Base-by-base conservation (phyloP, 148 eudicot genomes). In the Simmondsia chinensis region DNA sequence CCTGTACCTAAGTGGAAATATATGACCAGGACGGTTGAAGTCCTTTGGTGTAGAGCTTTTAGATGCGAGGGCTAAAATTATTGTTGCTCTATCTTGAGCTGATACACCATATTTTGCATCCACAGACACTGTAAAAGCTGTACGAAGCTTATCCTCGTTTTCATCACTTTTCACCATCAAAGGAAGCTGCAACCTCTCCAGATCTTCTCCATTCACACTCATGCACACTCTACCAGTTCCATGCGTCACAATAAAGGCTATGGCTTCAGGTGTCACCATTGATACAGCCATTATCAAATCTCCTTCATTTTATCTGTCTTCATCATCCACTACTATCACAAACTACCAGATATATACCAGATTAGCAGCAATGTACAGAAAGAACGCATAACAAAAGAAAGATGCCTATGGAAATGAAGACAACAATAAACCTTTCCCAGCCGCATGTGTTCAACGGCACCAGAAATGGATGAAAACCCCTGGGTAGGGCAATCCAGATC, bases 381-480 rank as follows among this genome's bases (percentile, higher is more conserved):
- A 36, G 9, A 18, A 9, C 20, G 25, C 11, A 15, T 27, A 13
- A 2, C 8, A 1, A 16, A 28, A 26, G 20, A 40, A 42, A 41
- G 4, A 31, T 58, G 52, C 28, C n/a, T n/a, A n/a, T n/a, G n/a
- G n/a, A n/a, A n/a, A n/a, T n/a, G n/a, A n/a, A n/a, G n/a, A n/a
- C n/a, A n/a, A n/a, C n/a, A n/a, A n/a, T n/a, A n/a, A 54, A 74
- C 87, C 87, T 75, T 80, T 56, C 87, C 82, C 27, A 63, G 63
- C 21, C 61, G 79, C 25, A 80, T 72, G 48, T 75, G 82, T 62
- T 72, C 76, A 36, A 80, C 54, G 30, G 87, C 82, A 46, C 72
- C 87, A 15, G 55, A 50, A 12, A 75, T 61, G 37, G 71, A 68
- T 25, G 82, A 57, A 70, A 80, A 72, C 18, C 76, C 87, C 50